Base-by-base conservation (phyloP, 2,329 filamentous ascomycete species). In the Aureobasidium pullulans region DNA sequence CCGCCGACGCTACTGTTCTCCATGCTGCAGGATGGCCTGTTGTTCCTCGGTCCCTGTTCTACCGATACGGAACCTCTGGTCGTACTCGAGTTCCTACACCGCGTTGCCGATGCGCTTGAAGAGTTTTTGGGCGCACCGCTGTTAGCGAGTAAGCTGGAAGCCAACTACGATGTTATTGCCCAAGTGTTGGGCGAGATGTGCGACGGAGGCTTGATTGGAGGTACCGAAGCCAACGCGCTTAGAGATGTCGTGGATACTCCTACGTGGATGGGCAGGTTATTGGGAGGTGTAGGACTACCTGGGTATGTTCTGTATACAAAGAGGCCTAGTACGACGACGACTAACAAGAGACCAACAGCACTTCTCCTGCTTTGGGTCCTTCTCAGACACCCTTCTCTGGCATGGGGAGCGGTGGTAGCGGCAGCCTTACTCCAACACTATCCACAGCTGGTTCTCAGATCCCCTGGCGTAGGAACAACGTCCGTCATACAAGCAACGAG, bases 141-240 rank as follows among this genome's bases (percentile, higher is more conserved):
- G 50, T 78, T 96, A 60, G 87, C 91, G 19, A 83, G 82, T 70
- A 96, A 94, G 77, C 87, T 99, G 64, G 91, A 96, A 73, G 82
- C 80, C 65, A 91, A 85, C 73, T 97, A 97, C 75, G 90, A 97
- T 83, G 87, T 97, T 31, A 88, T 95, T 36, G 92, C 92, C 16
- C 94, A 99, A 75, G 77, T 99, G 29, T 80, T 97, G 61, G 90
- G 86, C 62, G 94, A 99, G 75, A 96, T 99, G 88, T 96, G 94
- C 71, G 94, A 99, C 78, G 90, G 86, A 42, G 94, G 94, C 15
- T 82, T 86, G n/a, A 82, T 96, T 37, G 88, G 83, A 68, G 96
- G 90, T 60, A 96, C 93, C 1, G 94, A 99, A 72, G 88, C 89
- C 9, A 97, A 99, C 77, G 90, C 92, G 19, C 76, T 99, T 68